Evolutionary conservation across 345 rosid genomes (phyloP), one percentile per base, ranked within the genome.

Genomic region (Rhizophora mangle): DNA sequence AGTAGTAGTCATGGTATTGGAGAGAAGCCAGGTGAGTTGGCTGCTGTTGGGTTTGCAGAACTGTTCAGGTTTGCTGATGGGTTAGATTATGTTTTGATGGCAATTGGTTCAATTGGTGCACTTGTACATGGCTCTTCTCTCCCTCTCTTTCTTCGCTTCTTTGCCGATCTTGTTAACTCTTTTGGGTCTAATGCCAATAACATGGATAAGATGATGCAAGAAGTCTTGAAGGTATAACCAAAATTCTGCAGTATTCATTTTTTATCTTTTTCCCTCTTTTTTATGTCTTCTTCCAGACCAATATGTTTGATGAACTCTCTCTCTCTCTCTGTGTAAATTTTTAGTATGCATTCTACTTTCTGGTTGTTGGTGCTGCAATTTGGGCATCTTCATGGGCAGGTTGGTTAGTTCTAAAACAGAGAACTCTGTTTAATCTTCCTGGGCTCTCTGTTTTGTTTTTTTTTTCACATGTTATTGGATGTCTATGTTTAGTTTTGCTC

Each of bases 341-440:
- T 74, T 80, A 95, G 99, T 95, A 90, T 68, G 99, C 99, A 47
- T 89, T 90, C 74, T 95, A 95, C 85, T 92, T 95, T 73, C 90
- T 95, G 13, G 87, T 95, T 63, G 99, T 92, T 82, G 99, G 99
- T 71, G 99, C 97, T 75, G 96, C 96, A 72, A 95, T 95, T 67
- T 95, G 97, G 99, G 99, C 96, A 24, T 95, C 99, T 70, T 95
- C 99, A 9, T 95, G 99, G 99, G 99, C 99, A 79, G 98, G 98
- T 56, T 30, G 8, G 65, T 31, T 24, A 2, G 52, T 46, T 54
- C 21, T 20, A 7, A 3, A 18, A 18, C 43, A 62, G 34, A 57
- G 49, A 10, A 21, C 60, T 56, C 26, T 56, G 24, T 52, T 76
- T 21, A 24, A 54, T 60, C 36, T 59, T 64, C 46, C 36, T 69